Evolutionary conservation across 805 yeast genomes (phyloP).

Genomic region (Yamadazyma kitorensis): DNA sequence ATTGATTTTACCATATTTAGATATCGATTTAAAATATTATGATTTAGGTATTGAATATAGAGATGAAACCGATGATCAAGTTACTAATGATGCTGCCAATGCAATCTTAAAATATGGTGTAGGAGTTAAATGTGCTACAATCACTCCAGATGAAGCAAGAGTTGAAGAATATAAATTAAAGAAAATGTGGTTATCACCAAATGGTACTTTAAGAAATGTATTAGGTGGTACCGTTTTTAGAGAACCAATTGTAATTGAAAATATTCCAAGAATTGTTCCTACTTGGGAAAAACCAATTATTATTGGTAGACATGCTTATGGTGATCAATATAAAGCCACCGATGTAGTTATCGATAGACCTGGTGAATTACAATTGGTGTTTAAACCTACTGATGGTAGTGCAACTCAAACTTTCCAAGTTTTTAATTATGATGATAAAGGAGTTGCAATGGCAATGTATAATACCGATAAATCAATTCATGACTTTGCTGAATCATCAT

Average conservation of each 20-base stretch:
- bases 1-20: slow-evolving; percentile 79
- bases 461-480: slow-evolving; percentile 88
- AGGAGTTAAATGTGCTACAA: slow-evolving; percentile 96
- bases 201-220: slow-evolving; percentile 94
- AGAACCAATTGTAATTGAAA: slow-evolving; percentile 89
- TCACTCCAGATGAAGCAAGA: slow-evolving; percentile 97
- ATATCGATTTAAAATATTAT: slow-evolving; percentile 86
- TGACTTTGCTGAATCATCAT: slow-evolving; percentile 92
- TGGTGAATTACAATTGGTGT: slow-evolving; percentile 76
- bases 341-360: slow-evolving; percentile 77
- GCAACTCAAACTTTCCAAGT: slow-evolving; percentile 57
- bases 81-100: slow-evolving; percentile 84
- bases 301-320: slow-evolving; percentile 96
- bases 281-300: slow-evolving; percentile 95
- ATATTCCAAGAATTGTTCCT: slow-evolving; percentile 83
- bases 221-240: slow-evolving; percentile 96
- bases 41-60: slow-evolving; percentile 86
- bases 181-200: slow-evolving; percentile 97
- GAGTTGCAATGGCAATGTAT: slow-evolving; percentile 91
- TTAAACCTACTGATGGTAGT: slow-evolving; percentile 66
- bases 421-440: slow-evolving; percentile 65
- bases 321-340: slow-evolving; percentile 95
- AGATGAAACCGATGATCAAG: slow-evolving; percentile 84
- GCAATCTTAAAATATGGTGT: slow-evolving; percentile 89
- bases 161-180: slow-evolving; percentile 87